Percentiles rank a stretch among this genome's conserved stretches.
These are phyloP conservation scores for Leccinum pachyderme DNA, from an alignment of 1,284 basidiomycete species.

Conservation along the genomic window DNA sequence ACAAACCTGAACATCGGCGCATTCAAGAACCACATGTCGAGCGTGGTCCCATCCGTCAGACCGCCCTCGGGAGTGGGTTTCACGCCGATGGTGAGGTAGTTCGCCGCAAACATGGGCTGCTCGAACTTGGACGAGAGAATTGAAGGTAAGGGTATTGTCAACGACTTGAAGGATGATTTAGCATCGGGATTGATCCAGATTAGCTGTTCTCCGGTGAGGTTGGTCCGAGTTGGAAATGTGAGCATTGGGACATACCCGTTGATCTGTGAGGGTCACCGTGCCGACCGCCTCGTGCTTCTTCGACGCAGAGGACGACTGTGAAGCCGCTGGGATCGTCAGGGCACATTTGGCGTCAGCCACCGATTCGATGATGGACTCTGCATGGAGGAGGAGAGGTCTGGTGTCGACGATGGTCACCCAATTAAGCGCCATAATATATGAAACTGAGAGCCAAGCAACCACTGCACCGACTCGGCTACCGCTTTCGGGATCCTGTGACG, in stretches of 20 bases:
- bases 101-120: conserved; percentile 68
- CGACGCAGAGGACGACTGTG: conserved; percentile 36
- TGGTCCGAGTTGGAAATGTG: conserved; percentile 2
- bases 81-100: conserved; percentile 65
- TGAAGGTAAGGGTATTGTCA: conserved; percentile 59
- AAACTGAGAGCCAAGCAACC: not conserved
- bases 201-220: conserved; percentile 42
- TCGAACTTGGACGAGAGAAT: conserved; percentile 70
- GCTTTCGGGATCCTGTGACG: not conserved
- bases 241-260: conserved; percentile 51
- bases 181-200: conserved; percentile 52
- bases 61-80: conserved; percentile 65
- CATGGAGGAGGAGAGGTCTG: conserved; percentile 60
- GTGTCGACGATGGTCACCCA: conserved; percentile 66
- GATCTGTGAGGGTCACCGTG: conserved; percentile 62
- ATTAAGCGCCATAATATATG: conserved; percentile 66
- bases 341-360: conserved; percentile 57
- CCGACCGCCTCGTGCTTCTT: conserved; percentile 62
- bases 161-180: conserved; percentile 44
- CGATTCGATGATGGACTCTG: conserved; percentile 58
- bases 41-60: conserved; percentile 57
- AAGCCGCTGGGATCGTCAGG: conserved; percentile 53
- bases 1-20: conserved; percentile 72
- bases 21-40: conserved; percentile 66
- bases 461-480: not conserved